phyloP scores from a whole-genome alignment of 371 early-diverging fungal genomes.

The Mortierella sp. region DNA sequence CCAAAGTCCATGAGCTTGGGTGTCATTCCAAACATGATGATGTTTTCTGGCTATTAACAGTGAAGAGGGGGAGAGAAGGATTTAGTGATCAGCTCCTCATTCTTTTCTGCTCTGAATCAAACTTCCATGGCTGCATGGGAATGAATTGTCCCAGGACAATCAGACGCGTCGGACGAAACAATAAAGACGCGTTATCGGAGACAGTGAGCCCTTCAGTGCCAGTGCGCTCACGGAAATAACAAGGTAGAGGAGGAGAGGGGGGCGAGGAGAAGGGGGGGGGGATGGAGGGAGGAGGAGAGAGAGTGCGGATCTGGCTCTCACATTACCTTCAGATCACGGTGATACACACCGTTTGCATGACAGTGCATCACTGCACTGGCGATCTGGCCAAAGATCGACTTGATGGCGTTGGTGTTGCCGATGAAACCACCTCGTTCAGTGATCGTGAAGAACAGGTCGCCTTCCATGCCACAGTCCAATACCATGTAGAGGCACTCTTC shows the following conservation, averaged over 20 bases:
- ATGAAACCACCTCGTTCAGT: conserved; percentile 64
- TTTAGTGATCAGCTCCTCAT: too few relatives aligned
- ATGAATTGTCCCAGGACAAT: too few relatives aligned
- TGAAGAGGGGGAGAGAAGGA: not conserved
- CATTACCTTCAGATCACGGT: conserved; percentile 79
- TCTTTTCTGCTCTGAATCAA: too few relatives aligned
- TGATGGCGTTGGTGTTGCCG: conserved; percentile 62
- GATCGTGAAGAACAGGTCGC: conserved; percentile 76
- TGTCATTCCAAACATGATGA: conserved; percentile 63
- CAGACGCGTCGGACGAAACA: not conserved
- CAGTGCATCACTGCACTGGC: conserved; percentile 68
- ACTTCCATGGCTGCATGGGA: too few relatives aligned
- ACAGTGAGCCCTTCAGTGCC: not conserved
- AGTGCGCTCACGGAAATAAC: not conserved
- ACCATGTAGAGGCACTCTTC: conserved; percentile 76
- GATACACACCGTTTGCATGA: conserved; percentile 68
- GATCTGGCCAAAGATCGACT: conserved; percentile 68
- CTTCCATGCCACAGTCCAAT: conserved; percentile 76
- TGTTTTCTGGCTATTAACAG: conserved; percentile 63
- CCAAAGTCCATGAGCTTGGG: conserved; percentile 96
- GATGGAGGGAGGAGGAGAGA: too few relatives aligned
- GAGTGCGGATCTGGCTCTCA: too few relatives aligned
- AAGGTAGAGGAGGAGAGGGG: not conserved
- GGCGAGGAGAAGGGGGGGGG: not conserved
- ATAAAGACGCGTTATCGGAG: not conserved